Conservation (phyloP, 805 yeast genomes). For the Blastobotrys terrestris region DNA sequence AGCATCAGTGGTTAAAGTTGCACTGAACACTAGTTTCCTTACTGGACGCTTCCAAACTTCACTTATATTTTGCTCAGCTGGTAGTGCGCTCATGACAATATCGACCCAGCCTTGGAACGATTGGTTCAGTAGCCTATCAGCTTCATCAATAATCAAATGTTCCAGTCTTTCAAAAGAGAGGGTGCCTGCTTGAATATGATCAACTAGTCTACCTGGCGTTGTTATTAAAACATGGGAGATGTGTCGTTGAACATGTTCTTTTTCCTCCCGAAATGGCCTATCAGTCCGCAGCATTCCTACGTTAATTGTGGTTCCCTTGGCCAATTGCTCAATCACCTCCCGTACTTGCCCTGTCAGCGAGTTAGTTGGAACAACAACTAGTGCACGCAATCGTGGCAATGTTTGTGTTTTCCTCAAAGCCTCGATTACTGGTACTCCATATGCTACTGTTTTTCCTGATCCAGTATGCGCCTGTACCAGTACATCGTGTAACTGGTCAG, state of each 20-base stretch:
- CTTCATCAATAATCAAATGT: conserved; percentile 81
- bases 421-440: conserved; percentile 76
- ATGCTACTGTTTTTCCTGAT: conserved; percentile 91
- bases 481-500: conserved; percentile 45
- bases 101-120: conserved; percentile 90
- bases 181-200: conserved; percentile 33
- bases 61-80: not conserved
- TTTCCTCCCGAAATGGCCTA: conserved; percentile 59
- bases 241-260: conserved; percentile 36
- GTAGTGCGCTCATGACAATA: conserved; percentile 27
- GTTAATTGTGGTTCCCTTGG: conserved; percentile 62
- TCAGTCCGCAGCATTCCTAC: conserved; percentile 52
- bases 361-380: conserved; percentile 83
- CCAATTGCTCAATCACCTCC: conserved; percentile 50
- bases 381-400: conserved; percentile 68
- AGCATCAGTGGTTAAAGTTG: conserved; percentile 90
- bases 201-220: conserved; percentile 89
- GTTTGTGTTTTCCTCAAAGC: conserved; percentile 47
- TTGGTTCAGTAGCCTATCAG: conserved; percentile 91
- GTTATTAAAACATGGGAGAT: conserved; percentile 33
- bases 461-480: conserved; percentile 94
- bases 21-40: conserved; percentile 76
- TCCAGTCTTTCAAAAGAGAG: conserved; percentile 39
- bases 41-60: conserved; percentile 33
- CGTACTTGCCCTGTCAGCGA: conserved; percentile 82